These are phyloP conservation scores for Verruconis gallopava DNA, from an alignment of 2,329 filamentous ascomycete genomes.

Conservation along the genomic window DNA sequence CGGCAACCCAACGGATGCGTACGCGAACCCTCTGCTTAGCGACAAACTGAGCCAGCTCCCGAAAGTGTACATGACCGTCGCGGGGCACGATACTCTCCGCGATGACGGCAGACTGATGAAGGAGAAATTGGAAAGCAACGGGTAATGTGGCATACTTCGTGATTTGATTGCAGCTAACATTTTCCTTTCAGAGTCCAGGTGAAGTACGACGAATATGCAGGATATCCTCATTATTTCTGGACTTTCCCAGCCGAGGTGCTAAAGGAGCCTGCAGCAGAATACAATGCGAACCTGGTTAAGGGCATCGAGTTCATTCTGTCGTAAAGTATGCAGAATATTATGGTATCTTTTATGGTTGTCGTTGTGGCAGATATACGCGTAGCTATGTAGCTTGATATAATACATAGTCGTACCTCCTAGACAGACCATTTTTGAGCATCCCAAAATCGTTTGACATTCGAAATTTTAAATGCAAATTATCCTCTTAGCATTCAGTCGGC, in stretches of 20 bases:
- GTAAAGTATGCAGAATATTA: neutral
- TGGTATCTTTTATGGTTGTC: neutral
- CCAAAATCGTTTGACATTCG: too few relatives aligned
- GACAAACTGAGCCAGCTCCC: slow-evolving; percentile 18
- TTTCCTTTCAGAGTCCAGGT: slow-evolving; percentile 18
- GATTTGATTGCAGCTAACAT: slow-evolving; percentile 12
- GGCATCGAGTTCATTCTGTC: slow-evolving; percentile 17
- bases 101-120: slow-evolving; percentile 24
- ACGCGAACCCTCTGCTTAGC: slow-evolving; percentile 22
- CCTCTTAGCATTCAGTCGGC: neutral
- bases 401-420: too few relatives aligned
- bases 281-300: slow-evolving; percentile 15
- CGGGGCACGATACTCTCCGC: slow-evolving; percentile 22
- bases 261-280: slow-evolving; percentile 17
- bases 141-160: slow-evolving; percentile 15
- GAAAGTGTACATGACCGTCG: slow-evolving; percentile 21
- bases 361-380: too few relatives aligned
- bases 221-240: slow-evolving; percentile 26
- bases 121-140: slow-evolving; percentile 17
- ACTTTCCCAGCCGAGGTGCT: slow-evolving; percentile 22
- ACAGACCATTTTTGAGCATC: too few relatives aligned
- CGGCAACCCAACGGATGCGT: slow-evolving; percentile 20
- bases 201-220: slow-evolving; percentile 21
- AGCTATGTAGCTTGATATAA: too few relatives aligned
- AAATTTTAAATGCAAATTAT: too few relatives aligned